Base-by-base conservation (phyloP, 371 early-diverging fungal species). In the Paraphysoderma sedebokerense region DNA sequence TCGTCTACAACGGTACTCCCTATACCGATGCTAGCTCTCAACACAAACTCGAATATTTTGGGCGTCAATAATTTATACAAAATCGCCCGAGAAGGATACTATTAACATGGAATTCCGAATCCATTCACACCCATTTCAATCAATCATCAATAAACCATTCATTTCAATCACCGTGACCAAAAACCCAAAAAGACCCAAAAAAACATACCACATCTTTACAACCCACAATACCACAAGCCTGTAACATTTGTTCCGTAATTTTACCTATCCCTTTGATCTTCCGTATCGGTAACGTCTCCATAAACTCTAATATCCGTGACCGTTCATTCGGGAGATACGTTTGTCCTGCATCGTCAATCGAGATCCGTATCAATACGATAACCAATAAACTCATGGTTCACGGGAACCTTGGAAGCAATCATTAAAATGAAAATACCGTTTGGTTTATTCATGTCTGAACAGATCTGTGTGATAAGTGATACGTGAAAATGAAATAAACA, bases 31-130 rank as follows among this genome's bases (percentile, higher is more conserved):
- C 49, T 17, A 2, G 41, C 48, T 11, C 50, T 38, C 4, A 48
- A 32, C n/a, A 57, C 20, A 48, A 13, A 49, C 6, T 49, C 50
- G 9, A 53, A 53, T 30, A 49, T 12, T 3, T 33, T 49, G 24
- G 39, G 35, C 12, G 53, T 46, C 20, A 49, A 53, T 31, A 57
- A 23, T 35, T 52, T 53, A 28, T 46, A 53, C 5, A 57, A n/a
- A n/a, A n/a, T n/a, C n/a, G n/a, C n/a, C n/a, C n/a, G n/a, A n/a
- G n/a, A n/a, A n/a, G n/a, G n/a, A n/a, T n/a, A n/a, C n/a, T n/a
- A n/a, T n/a, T n/a, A n/a, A n/a, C n/a, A n/a, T n/a, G n/a, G n/a
- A n/a, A n/a, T n/a, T n/a, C n/a, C n/a, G n/a, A n/a, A n/a, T n/a
- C n/a, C n/a, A n/a, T n/a, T n/a, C n/a, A n/a, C n/a, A n/a, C n/a